Evolutionary conservation across 148 eudicot species (phyloP).

Genomic region (Fagopyrum esculentum): DNA sequence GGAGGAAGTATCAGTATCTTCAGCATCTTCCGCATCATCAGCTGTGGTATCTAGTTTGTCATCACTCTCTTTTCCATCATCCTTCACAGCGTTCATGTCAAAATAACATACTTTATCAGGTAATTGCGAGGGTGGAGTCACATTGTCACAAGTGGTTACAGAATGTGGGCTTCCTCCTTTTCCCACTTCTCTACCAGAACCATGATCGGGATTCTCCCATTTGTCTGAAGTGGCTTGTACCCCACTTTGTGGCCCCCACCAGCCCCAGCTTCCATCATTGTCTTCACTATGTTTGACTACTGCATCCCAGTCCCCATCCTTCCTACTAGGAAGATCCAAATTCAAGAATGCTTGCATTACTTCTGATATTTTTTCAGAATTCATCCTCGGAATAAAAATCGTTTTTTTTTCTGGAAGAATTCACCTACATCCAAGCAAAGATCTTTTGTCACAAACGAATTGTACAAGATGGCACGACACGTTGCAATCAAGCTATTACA

Average conservation of each 20-base stretch:
- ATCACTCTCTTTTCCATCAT: conserved; percentile 19
- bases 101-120: not conserved
- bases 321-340: conserved; percentile 28
- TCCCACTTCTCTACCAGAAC: conserved; percentile 5
- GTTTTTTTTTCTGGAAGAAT: not conserved
- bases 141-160: not conserved
- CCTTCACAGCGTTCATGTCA: conserved; percentile 12
- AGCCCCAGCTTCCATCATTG: conserved; percentile 27
- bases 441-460: not conserved
- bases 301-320: conserved; percentile 52
- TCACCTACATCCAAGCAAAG: not conserved
- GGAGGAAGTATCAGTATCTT: conserved; percentile 39
- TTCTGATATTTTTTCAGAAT: not conserved
- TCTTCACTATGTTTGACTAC: conserved; percentile 31
- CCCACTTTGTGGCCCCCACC: conserved; percentile 26
- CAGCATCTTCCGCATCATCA: conserved; percentile 27
- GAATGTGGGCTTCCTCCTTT: not conserved
- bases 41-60: conserved; percentile 14
- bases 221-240: conserved; percentile 15
- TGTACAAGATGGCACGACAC: not conserved
- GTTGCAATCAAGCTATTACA: not conserved
- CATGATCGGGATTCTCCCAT: conserved; percentile 18
- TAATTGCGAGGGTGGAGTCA: not conserved
- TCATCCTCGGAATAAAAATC: not conserved
- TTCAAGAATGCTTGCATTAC: conserved; percentile 32